phyloP scores from a whole-genome alignment of 108 stramenopile species.

The Parietichytrium sp. region DNA sequence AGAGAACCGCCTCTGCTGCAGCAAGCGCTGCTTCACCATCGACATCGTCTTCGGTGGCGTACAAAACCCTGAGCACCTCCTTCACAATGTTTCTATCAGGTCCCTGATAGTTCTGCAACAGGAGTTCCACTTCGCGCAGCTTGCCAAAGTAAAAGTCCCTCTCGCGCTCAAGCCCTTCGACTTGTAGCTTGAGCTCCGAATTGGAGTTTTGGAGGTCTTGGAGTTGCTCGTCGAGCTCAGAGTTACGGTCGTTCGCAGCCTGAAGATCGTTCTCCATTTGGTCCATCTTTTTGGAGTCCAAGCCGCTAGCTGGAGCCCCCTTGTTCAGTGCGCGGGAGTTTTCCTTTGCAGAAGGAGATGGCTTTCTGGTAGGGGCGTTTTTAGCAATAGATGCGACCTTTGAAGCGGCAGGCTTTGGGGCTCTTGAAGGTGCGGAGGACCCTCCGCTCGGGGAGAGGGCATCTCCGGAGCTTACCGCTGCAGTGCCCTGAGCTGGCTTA shows the following conservation, averaged over 20 bases:
- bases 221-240: neutral
- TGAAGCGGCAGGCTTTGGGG: neutral
- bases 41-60: constrained; percentile 53
- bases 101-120: constrained; percentile 70
- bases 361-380: neutral
- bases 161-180: constrained; percentile 55
- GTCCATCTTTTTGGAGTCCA: constrained; percentile 63
- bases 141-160: constrained; percentile 96
- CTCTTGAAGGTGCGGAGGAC: neutral
- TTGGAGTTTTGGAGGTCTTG: neutral
- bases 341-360: neutral
- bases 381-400: neutral
- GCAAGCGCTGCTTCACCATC: constrained; percentile 35
- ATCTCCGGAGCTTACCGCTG: neutral
- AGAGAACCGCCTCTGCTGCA: neutral
- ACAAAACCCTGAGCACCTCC: constrained; percentile 46
- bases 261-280: constrained; percentile 82
- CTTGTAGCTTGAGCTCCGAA: constrained; percentile 10
- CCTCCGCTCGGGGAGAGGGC: neutral
- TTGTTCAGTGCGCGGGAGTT: neutral
- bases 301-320: constrained; percentile 23
- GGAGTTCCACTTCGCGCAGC: constrained; percentile 82
- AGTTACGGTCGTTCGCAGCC: constrained; percentile 16
- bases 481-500: constrained; percentile 40
- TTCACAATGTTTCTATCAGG: constrained; percentile 28